Evolutionary conservation across 2,329 filamentous ascomycete species (phyloP), one percentile per base, ranked within the genome.

Genomic region (Epichloe uncinata): DNA sequence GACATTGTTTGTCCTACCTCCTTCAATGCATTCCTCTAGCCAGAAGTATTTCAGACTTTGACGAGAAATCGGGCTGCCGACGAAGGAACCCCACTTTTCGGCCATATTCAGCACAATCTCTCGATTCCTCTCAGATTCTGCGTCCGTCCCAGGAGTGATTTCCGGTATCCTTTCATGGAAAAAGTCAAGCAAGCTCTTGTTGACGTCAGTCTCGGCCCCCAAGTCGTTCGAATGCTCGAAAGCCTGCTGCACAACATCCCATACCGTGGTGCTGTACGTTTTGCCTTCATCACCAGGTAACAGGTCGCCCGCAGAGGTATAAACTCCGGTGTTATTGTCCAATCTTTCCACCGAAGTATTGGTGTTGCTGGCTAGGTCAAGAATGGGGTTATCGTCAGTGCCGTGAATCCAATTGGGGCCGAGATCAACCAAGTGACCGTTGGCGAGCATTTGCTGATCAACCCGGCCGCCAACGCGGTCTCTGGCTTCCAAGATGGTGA

Each of bases 371-470:
- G 82, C 83, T 16, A 88, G 68, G 42, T 84, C 78, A 38, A 83
- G 63, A n/a, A 87, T 84, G 0, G 84, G 82, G 58, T 88, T 89
- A 54, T 81, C 72, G 1, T 77, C 69, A 5, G 82, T 86, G 35
- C 85, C 84, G 53, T 89, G 84, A 47, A 89, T 86, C 84, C 84
- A 89, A 58, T 88, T 89, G n/a, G 84, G 82, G 0, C 85, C 85
- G 34, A 77, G 63, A 55, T 81, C 78, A n/a, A 78, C 71, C 7
- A 71, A 55, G 33, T 69, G 66, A 0, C 73, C 73, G 38, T 73
- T 75, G 12, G 67, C 64, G 4, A 81, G 66, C 20, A 59, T 63
- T 47, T 70, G 64, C 57, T 81, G 78, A 49, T 72, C 66, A 33
- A 85, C 70, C 34, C 84, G 74, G 1, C 84, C 84, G 11, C 84